These are phyloP conservation scores for Amanita brunnescens DNA, from an alignment of 768 basidiomycete genomes.

Conservation along the genomic window DNA sequence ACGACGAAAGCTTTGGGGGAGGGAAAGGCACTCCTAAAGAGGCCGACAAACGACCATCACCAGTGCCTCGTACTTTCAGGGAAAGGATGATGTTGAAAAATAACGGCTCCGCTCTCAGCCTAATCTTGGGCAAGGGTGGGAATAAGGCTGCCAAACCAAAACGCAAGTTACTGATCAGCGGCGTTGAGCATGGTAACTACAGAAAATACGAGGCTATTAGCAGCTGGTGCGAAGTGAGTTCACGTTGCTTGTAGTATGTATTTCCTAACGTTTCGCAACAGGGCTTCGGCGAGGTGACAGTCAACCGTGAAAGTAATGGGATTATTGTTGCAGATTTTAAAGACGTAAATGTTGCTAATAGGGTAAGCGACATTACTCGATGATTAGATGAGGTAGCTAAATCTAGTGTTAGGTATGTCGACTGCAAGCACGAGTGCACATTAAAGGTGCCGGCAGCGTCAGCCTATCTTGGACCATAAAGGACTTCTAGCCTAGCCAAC, in stretches of 20 bases:
- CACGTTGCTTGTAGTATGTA: not conserved
- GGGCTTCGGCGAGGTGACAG: conserved; percentile 8
- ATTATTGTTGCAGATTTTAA: conserved; percentile 5
- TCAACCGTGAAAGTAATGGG: conserved; percentile 1
- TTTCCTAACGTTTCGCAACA: not conserved
- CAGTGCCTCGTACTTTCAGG: not conserved
- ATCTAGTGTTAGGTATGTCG: not conserved
- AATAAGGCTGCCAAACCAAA: conserved; percentile 2
- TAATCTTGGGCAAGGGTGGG: conserved; percentile 1
- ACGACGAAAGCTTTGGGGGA: not conserved
- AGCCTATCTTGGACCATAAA: conserved; percentile 7
- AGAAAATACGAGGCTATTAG: conserved; percentile 5
- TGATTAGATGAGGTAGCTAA: not conserved
- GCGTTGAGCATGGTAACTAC: conserved; percentile 2
- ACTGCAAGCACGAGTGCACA: conserved; percentile 5
- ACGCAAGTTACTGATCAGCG: conserved; percentile 3
- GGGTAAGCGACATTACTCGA: not conserved
- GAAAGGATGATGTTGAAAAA: conserved; percentile 7
- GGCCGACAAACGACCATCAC: not conserved
- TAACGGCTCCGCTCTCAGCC: conserved; percentile 3
- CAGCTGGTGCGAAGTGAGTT: conserved; percentile 8
- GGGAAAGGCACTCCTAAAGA: not conserved
- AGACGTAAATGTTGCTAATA: conserved; percentile 3
- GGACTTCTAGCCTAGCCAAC: not conserved
- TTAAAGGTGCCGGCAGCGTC: conserved; percentile 7